Evolutionary conservation across 1,284 basidiomycete genomes (phyloP).

Genomic region (Coniferiporia weirii): DNA sequence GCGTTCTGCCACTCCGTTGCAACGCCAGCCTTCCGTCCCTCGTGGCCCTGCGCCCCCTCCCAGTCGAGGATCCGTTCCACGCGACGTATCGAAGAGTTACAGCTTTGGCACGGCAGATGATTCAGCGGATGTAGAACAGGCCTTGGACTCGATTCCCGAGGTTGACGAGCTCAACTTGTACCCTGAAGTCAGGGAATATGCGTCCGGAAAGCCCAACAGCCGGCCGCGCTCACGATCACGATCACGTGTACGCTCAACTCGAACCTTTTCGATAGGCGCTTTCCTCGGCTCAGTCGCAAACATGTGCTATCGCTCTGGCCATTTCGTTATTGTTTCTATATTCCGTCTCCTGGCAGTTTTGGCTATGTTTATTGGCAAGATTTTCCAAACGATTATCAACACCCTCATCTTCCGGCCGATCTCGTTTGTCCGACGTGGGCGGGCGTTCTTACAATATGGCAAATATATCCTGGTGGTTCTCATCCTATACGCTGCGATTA

Average conservation of each 20-base stretch:
- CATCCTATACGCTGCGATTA: neutral
- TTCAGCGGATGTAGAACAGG: constrained; percentile 43
- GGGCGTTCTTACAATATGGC: constrained; percentile 28
- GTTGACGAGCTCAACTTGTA: constrained; percentile 30
- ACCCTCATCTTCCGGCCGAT: constrained; percentile 42
- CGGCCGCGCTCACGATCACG: constrained; percentile 16
- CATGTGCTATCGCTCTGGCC: constrained; percentile 28
- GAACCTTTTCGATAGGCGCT: constrained; percentile 40
- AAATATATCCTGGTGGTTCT: constrained; percentile 34
- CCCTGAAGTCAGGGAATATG: neutral
- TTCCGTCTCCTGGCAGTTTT: constrained; percentile 28
- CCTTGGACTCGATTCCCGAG: constrained; percentile 56
- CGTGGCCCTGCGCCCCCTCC: constrained; percentile 34
- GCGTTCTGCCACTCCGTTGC: constrained; percentile 18
- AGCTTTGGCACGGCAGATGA: constrained; percentile 30
- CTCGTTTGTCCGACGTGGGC: constrained; percentile 27
- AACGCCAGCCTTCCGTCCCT: constrained; percentile 27
- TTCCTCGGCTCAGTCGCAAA: constrained; percentile 43
- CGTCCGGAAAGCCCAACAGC: neutral
- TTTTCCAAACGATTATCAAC: constrained; percentile 41
- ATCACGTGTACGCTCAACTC: constrained; percentile 20
- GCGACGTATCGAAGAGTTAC: constrained; percentile 22
- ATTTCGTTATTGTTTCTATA: constrained; percentile 22
- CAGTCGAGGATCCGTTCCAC: constrained; percentile 30
- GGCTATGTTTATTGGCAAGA: constrained; percentile 37